A percentile compares a stretch with the other conserved stretches of the same genome.
Evolutionary conservation across 1,139 yeast genomes (phyloP).

Genomic region (Protomyces inundatus): DNA sequence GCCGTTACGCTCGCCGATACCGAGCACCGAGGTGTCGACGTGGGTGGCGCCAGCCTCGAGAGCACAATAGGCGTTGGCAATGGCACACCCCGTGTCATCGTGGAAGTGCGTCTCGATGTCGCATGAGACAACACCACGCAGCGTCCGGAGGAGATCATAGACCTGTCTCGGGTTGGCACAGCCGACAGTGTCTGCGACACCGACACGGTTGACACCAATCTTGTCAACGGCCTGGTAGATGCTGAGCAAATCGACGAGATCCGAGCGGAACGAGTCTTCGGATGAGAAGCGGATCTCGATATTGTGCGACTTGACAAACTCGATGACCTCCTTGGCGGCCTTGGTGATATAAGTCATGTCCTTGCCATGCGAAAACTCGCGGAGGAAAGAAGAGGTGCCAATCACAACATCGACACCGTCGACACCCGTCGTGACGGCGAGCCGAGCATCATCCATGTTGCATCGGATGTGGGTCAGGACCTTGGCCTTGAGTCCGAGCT

Average conservation of each 20-base stretch:
- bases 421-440: conserved; percentile 96
- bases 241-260: conserved; percentile 87
- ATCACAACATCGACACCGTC: conserved; percentile 98
- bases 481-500: conserved; percentile 91
- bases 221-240: conserved; percentile 95
- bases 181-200: conserved; percentile 98
- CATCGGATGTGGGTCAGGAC: conserved; percentile 59
- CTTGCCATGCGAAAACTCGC: conserved; percentile 95
- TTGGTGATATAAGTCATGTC: conserved; percentile 98
- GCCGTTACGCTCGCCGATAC: conserved; percentile 99
- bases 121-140: conserved; percentile 88
- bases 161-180: conserved; percentile 99
- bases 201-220: conserved; percentile 97
- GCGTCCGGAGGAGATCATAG: conserved; percentile 88
- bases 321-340: conserved; percentile 93
- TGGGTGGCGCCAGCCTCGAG: conserved; percentile 95
- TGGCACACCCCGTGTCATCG: conserved; percentile 98
- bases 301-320: conserved; percentile 94
- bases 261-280: conserved; percentile 88
- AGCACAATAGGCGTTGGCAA: conserved; percentile 97
- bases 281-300: conserved; percentile 95
- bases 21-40: conserved; percentile 91
- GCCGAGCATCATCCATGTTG: conserved; percentile 97
- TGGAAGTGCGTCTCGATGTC: conserved; percentile 99
- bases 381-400: conserved; percentile 92